These are phyloP conservation scores for Nothopassalora personata DNA, from an alignment of 2,329 filamentous ascomycete genomes.

Conservation along the genomic window DNA sequence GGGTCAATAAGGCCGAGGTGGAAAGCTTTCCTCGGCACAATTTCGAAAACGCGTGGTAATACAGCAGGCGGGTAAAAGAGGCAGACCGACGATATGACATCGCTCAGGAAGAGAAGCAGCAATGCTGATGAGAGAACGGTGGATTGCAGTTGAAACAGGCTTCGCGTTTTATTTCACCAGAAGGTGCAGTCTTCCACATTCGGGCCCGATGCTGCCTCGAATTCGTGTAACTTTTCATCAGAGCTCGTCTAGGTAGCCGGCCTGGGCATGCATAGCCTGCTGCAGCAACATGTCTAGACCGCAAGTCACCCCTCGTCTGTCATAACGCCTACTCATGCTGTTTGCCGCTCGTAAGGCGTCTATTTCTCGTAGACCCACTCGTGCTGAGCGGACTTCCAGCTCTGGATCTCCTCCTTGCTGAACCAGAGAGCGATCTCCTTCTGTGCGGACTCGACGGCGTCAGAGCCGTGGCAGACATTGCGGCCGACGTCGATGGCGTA, in stretches of 20 bases:
- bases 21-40: not conserved
- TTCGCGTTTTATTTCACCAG: not conserved
- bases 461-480: slow-evolving; percentile 99
- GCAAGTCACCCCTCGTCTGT: not conserved
- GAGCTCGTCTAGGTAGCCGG: not conserved
- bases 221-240: not conserved
- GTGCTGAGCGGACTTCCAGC: slow-evolving; percentile 77
- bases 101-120: not conserved
- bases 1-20: too few species aligned
- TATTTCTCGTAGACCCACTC: slow-evolving; percentile 97
- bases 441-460: slow-evolving; percentile 97
- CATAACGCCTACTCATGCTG: not conserved
- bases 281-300: not conserved
- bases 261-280: not conserved
- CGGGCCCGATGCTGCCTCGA: not conserved
- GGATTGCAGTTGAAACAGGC: not conserved
- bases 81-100: not conserved
- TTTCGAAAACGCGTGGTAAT: not conserved
- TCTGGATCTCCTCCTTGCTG: slow-evolving; percentile 76
- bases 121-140: not conserved
- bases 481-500: slow-evolving; percentile 84
- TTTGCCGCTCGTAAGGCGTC: slow-evolving; percentile 12
- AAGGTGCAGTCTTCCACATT: not conserved
- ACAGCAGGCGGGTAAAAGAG: not conserved
- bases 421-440: slow-evolving; percentile 99